These are phyloP conservation scores for Bullera alba DNA, from an alignment of 768 basidiomycete species.

Conservation along the genomic window DNA sequence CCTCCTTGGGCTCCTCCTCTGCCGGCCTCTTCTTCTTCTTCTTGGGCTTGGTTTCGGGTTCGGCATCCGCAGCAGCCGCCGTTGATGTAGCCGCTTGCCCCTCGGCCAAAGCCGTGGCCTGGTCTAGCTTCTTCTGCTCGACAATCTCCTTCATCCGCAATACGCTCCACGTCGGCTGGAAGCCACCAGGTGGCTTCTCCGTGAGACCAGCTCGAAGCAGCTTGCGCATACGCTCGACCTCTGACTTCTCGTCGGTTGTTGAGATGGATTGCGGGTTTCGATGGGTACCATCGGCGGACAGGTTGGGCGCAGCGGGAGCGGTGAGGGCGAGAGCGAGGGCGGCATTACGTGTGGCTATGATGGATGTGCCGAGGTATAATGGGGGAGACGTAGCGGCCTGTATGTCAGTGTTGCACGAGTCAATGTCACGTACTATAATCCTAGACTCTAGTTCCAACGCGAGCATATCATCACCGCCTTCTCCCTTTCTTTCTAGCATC, in stretches of 20 bases:
- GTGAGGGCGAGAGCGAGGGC: constrained; percentile 39
- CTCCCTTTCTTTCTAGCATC: constrained; percentile 28
- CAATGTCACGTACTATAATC: constrained; percentile 43
- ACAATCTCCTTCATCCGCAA: constrained; percentile 24
- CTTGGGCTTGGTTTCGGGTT: constrained; percentile 21
- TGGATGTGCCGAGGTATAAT: constrained; percentile 43
- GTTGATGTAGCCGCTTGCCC: neutral
- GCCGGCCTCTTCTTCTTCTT: constrained; percentile 26
- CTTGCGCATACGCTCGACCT: constrained; percentile 26
- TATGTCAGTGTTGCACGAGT: constrained; percentile 10
- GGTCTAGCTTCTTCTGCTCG: constrained; percentile 2
- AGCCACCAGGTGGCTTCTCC: constrained; percentile 14
- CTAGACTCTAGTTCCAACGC: constrained; percentile 47
- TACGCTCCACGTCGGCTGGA: constrained; percentile 34
- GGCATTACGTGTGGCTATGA: constrained; percentile 43
- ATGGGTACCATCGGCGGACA: constrained; percentile 34
- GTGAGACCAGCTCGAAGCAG: constrained; percentile 28
- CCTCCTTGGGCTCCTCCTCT: constrained; percentile 10
- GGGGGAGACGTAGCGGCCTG: constrained; percentile 47
- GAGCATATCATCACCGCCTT: constrained; percentile 43
- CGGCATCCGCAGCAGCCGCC: neutral
- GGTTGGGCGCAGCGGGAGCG: constrained; percentile 30
- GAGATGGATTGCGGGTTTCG: constrained; percentile 3
- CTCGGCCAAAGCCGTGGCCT: neutral
- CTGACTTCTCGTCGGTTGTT: constrained; percentile 7